Evolutionary conservation across 2,329 filamentous ascomycete species (phyloP), one percentile per base, ranked within the genome.

Genomic region (Monosporascus sp.): DNA sequence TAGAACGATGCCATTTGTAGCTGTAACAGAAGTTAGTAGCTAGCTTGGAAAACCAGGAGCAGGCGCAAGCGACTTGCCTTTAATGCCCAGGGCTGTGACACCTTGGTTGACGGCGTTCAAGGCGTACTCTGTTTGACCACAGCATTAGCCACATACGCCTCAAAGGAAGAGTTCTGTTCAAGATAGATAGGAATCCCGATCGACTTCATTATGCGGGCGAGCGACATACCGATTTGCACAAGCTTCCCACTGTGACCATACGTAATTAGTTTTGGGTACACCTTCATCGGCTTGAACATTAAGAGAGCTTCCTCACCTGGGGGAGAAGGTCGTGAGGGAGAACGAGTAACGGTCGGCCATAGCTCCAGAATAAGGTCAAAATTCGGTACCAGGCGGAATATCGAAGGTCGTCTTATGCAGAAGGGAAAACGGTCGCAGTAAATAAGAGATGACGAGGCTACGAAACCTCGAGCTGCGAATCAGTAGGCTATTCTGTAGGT

Each of bases 281-380:
- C 24, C 22, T 58, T 58, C 51, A 57, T 54, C 57, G 54, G 63
- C 70, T 84, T 73, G 56, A 57, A 57, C 54, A 51, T 56, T 55
- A 60, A 57, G 63, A 62, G 60, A 69, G 69, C 84, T 75, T 85
- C 22, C 42, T 46, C 24, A 95, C 94, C 93, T 99, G 73, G 94
- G 94, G 69, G 94, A 97, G 86, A 99, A 99, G 61, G 94, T 99
- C 60, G 94, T 99, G 72, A 99, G 83, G 55, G 94, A 99, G 85
- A 99, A 99, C 52, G 93, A 97, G 77, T 99, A 99, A 80, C 94
- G 84, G 76, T 99, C 94, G 69, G 94, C 93, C 93, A 99, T 99
- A 70, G 61, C 78, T 65, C 54, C 57, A 44, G 55, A 52, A 48
- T 50, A 45, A 34, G 48, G 52, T 61, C 48, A 48, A 42, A 42